phyloP scores from a whole-genome alignment of 2,329 filamentous ascomycete genomes.

The Neocatenulostroma microsporum region DNA sequence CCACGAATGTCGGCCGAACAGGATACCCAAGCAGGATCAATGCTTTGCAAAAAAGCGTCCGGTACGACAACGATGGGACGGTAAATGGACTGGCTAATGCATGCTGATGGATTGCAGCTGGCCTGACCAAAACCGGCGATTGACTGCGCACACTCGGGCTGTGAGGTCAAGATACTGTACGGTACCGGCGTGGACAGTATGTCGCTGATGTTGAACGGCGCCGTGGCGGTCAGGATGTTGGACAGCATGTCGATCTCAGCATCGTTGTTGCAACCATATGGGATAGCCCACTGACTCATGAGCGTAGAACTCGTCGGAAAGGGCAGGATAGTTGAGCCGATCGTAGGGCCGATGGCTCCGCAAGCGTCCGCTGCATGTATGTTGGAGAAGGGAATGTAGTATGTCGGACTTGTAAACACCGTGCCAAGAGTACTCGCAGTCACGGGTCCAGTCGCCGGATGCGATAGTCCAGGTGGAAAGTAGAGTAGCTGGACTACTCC shows the following conservation, averaged over 20 bases:
- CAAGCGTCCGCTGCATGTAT: neutral
- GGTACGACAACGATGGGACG: neutral
- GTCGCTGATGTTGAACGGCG: conserved; percentile 1
- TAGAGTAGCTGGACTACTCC: neutral
- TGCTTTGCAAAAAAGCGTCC: neutral
- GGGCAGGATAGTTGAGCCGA: neutral
- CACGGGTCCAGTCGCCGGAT: neutral
- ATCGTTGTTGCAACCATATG: neutral
- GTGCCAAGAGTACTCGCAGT: neutral
- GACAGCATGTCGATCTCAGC: neutral
- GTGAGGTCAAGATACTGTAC: neutral
- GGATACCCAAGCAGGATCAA: neutral
- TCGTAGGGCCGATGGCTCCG: neutral
- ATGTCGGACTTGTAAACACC: neutral
- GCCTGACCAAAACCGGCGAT: neutral
- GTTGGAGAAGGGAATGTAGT: neutral
- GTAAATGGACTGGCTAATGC: neutral
- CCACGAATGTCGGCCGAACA: neutral
- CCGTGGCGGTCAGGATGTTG: neutral
- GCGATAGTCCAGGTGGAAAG: neutral
- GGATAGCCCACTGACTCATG: neutral
- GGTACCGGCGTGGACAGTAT: neutral
- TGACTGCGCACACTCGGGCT: neutral
- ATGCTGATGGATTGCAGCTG: neutral
- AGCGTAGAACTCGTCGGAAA: neutral